Base-by-base conservation (phyloP, 495 filamentous ascomycete genomes). In the Sordaria brevicollis region DNA sequence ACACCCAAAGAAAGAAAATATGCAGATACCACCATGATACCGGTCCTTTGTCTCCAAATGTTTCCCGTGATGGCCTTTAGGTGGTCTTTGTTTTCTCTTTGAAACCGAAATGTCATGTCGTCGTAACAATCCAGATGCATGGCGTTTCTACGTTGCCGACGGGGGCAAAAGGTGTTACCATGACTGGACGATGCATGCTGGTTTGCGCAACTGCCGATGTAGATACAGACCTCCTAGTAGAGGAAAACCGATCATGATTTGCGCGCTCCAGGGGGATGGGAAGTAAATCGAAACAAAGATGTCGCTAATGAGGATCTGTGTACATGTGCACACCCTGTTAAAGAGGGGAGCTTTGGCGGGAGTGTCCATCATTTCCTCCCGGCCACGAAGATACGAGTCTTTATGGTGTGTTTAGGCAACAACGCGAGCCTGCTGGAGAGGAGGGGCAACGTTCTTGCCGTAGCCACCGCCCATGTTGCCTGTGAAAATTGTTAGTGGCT, bases 391-490 rank as follows among this genome's bases (percentile, higher is more conserved):
- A 62, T 62, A 25, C 49, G 25, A 62, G 49, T 29, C 49, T 62
- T 62, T 13, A 6, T 21, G 49, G 49, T 68, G 34, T n/a, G n/a
- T 54, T 74, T 78, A 80, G 36, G 71, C 76, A 31, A 68, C 68
- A 33, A 79, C 69, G 11, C 66, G 31, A 29, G 72, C 25, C 69
- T 80, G 67, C 73, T 84, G 83, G 9, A 82, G 76, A 37, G 90
- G 87, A 21, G 69, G 66, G 10, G 80, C 73, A 39, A 96, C 86
- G 76, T 95, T 93, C 37, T 74, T 74, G 70, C 73, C 87, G 73
- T 92, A 96, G 57, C 84, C 79, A 70, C 87, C 88, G 19, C 79
- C 85, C 68, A 89, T 83, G 81, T 95, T 94, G 71, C 91, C 90
- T 90, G 66, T 54, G 35, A 69, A 37, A 13, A 66, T 67, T 69